Evolutionary conservation across 306 rosid genomes (phyloP).

Genomic region (Glycine soja): DNA sequence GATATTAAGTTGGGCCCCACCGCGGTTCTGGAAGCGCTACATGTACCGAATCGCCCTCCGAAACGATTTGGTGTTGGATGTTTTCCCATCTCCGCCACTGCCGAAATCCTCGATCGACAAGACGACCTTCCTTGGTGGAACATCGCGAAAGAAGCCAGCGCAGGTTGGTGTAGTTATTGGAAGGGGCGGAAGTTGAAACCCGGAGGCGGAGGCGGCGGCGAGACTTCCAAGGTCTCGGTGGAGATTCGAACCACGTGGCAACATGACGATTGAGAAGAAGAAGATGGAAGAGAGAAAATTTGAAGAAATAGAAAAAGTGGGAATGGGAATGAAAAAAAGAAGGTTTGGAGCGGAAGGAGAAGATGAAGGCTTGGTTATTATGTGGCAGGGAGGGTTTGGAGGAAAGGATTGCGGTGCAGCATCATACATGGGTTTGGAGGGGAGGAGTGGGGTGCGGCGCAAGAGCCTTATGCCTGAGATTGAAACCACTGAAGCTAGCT

Average conservation of each 20-base stretch:
- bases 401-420: too few relatives aligned
- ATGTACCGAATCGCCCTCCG: slow-evolving; percentile 66
- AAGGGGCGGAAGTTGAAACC: slow-evolving; percentile 55
- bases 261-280: slow-evolving; percentile 48
- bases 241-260: slow-evolving; percentile 62
- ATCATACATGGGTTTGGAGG: too few relatives aligned
- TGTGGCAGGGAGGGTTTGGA: too few relatives aligned
- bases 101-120: slow-evolving; percentile 81
- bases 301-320: slow-evolving; percentile 52
- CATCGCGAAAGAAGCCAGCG: slow-evolving; percentile 51
- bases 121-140: slow-evolving; percentile 48
- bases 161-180: slow-evolving; percentile 45
- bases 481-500: too few relatives aligned
- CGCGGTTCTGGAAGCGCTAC: slow-evolving; percentile 60
- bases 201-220: slow-evolving; percentile 68
- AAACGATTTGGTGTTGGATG: slow-evolving; percentile 79
- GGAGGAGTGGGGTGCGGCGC: too few relatives aligned
- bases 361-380: too few relatives aligned
- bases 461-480: too few relatives aligned
- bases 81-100: slow-evolving; percentile 78
- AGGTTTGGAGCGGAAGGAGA: too few relatives aligned
- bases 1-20: slow-evolving; percentile 84
- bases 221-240: slow-evolving; percentile 68
- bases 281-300: slow-evolving; percentile 36
- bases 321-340: too few relatives aligned